These are phyloP conservation scores for Neckera pumila DNA, from an alignment of 225 moss, liverwort and hornwort species.

Conservation along the genomic window DNA sequence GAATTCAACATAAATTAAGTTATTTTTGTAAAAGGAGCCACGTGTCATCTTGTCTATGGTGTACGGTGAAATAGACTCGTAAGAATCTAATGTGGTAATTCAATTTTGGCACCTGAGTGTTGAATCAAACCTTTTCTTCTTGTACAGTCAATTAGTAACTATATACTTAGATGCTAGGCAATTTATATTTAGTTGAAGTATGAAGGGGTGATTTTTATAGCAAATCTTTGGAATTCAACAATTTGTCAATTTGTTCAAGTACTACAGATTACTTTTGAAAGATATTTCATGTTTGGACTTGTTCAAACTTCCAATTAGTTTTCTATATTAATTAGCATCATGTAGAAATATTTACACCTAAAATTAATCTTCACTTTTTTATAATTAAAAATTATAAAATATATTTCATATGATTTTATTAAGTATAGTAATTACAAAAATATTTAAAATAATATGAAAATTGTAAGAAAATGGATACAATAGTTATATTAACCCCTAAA, in stretches of 20 bases:
- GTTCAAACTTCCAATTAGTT: neutral
- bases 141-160: neutral
- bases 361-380: neutral
- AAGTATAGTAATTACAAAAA: no score
- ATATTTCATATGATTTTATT: neutral
- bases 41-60: neutral
- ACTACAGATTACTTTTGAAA: no score
- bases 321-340: neutral
- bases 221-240: no score
- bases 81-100: neutral
- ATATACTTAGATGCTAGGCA: no score
- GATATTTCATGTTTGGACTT: rapidly evolving
- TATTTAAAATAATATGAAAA: rapidly evolving
- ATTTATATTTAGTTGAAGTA: no score
- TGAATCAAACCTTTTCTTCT: neutral
- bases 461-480: neutral
- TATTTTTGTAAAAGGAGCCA: rapidly evolving
- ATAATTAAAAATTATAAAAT: neutral
- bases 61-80: neutral
- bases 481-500: no score
- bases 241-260: neutral
- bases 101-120: neutral
- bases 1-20: neutral
- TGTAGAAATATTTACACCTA: neutral
- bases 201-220: no score